phyloP scores from a whole-genome alignment of 108 stramenopile genomes.

The Skeletonema costatum region DNA sequence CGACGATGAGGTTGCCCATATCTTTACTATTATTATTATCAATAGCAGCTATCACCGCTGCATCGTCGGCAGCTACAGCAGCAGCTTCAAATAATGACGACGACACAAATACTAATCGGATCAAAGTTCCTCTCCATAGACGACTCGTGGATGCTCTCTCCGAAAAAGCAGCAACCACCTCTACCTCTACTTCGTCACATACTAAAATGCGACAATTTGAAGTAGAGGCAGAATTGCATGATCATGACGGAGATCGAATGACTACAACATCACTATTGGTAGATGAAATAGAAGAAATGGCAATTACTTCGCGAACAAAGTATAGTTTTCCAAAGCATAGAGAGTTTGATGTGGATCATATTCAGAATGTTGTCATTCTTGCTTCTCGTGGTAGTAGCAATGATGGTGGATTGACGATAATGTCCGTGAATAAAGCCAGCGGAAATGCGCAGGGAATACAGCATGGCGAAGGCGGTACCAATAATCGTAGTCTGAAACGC shows the following conservation, averaged over 20 bases:
- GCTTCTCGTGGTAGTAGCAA: conserved; percentile 1
- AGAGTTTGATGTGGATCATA: background rate
- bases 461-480: conserved; percentile 2
- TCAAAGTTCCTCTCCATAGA: conserved; percentile 13
- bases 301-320: conserved; percentile 8
- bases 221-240: background rate
- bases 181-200: background rate
- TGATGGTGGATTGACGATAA: background rate
- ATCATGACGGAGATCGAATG: background rate
- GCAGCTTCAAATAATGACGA: background rate
- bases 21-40: background rate
- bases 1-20: background rate
- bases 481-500: background rate
- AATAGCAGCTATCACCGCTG: background rate
- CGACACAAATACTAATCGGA: background rate
- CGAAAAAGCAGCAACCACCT: background rate
- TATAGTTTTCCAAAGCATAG: conserved; percentile 6
- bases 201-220: background rate
- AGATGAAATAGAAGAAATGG: conserved; percentile 8
- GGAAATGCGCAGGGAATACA: conserved; percentile 13
- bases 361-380: conserved; percentile 10
- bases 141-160: background rate
- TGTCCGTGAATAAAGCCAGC: conserved; percentile 7
- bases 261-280: background rate
- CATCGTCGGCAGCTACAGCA: background rate